Base-by-base conservation (phyloP, 306 rosid genomes). In the Oxytropis ochrocephala region DNA sequence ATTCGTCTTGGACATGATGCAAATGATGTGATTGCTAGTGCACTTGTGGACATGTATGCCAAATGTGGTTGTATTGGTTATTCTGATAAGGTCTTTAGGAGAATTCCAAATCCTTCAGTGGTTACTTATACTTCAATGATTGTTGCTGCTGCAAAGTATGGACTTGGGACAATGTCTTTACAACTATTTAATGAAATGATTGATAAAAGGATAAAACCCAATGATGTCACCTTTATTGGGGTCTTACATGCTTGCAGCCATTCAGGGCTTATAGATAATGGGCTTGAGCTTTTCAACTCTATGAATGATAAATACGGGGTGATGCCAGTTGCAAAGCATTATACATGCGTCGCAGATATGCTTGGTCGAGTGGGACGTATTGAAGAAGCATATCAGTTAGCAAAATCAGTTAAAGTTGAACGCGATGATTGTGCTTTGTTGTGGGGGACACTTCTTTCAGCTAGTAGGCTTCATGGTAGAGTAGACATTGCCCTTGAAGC, bases 11-110 rank as follows among this genome's bases (percentile, higher is more conserved):
- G 83, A 33, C 82, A 83, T 51, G 83, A 86, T 51, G 68, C 48
- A 3, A 83, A 69, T 51, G 88, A 83, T 32, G 92, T 89, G 61
- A 53, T 89, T 83, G 88, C 87, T 2, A 92, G 83, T 68, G 90
- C 89, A 68, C 74, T 89, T 72, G 89, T 92, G 66, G 96, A 92
- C 72, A 92, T 92, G 98, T 92, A 89, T 81, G 96, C 92, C 47
- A 89, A 92, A 72, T 89, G 96, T 62, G 95, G 96, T 19, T 77
- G 89, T 39, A 67, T 89, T 66, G 68, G 68, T 21, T 89, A 87
- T 78, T 89, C 92, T 19, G 75, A 57, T 5, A 87, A 73, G 74
- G 66, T 89, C 62, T 92, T 92, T 56, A 72, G 78, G 69, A 79
- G 84, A 80, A 81, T 87, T 49, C 24, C 12, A 12, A 76, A 74